These are phyloP conservation scores for Begonia fuchsioides DNA, from an alignment of 306 rosid species.

Conservation along the genomic window DNA sequence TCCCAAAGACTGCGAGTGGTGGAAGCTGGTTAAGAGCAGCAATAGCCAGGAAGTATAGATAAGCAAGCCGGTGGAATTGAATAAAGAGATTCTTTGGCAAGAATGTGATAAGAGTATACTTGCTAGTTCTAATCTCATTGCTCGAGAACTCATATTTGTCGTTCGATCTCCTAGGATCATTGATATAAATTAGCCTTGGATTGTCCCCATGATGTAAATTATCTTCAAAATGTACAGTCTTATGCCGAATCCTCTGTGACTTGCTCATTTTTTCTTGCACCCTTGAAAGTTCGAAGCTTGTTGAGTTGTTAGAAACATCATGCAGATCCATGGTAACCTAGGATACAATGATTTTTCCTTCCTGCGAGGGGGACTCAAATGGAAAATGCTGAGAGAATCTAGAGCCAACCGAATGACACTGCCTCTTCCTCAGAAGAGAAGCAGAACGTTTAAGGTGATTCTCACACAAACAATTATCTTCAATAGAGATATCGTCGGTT, in stretches of 20 bases:
- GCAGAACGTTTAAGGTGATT: slow-evolving; percentile 4
- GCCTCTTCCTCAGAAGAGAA: slow-evolving; percentile 13
- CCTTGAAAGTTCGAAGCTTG: slow-evolving; percentile 35
- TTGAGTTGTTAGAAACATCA: slow-evolving; percentile 13
- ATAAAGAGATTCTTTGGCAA: slow-evolving; percentile 81
- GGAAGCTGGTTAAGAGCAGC: slow-evolving; percentile 98
- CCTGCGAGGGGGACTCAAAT: slow-evolving; percentile 46
- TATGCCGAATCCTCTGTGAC: slow-evolving; percentile 45
- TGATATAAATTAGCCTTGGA: slow-evolving; percentile 66
- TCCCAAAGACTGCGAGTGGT: slow-evolving; percentile 86
- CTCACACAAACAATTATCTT: slow-evolving; percentile 16
- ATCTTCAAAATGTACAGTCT: slow-evolving; percentile 53
- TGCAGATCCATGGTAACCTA: slow-evolving; percentile 74
- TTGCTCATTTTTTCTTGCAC: slow-evolving; percentile 35
- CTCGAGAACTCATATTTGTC: slow-evolving; percentile 85
- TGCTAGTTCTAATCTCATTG: slow-evolving; percentile 78
- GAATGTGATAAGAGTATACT: slow-evolving; percentile 70
- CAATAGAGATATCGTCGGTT: slow-evolving; percentile 7
- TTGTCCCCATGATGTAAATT: slow-evolving; percentile 31
- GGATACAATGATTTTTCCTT: slow-evolving; percentile 26
- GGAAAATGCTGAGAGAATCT: slow-evolving; percentile 26
- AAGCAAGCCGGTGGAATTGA: slow-evolving; percentile 92
- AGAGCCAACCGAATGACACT: slow-evolving; percentile 10
- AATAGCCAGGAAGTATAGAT: slow-evolving; percentile 82
- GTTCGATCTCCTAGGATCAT: slow-evolving; percentile 65